Evolutionary conservation across 805 yeast species (phyloP).

Genomic region (Wickerhamiella spandovensis): DNA sequence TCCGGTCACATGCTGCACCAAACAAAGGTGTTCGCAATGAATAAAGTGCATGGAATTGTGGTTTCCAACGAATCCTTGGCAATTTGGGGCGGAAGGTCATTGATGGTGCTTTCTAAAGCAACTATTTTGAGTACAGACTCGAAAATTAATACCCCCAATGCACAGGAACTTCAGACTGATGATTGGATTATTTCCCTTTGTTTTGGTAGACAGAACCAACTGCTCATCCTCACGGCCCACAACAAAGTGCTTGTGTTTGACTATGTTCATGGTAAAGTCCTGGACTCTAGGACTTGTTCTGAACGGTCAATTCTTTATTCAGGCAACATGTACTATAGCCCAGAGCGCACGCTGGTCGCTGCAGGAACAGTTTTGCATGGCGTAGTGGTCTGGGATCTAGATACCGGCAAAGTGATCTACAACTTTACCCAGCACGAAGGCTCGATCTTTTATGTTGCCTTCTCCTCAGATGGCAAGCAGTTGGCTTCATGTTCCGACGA

Average conservation of each 20-base stretch:
- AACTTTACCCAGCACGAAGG: constrained; percentile 73
- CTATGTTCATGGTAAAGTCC: constrained; percentile 19
- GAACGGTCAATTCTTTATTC: constrained; percentile 81
- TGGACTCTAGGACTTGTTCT: constrained; percentile 32
- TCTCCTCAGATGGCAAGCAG: constrained; percentile 40
- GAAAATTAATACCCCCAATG: constrained; percentile 23
- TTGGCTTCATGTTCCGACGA: constrained; percentile 87
- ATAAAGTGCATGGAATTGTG: constrained; percentile 72
- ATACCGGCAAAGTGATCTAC: constrained; percentile 32
- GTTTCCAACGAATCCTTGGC: constrained; percentile 26
- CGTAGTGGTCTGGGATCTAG: constrained; percentile 54
- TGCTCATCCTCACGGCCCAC: constrained; percentile 65
- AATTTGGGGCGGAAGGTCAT: constrained; percentile 63
- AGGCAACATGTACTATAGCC: constrained; percentile 47
- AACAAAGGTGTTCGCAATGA: constrained; percentile 43
- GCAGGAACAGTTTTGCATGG: constrained; percentile 95
- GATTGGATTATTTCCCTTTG: constrained; percentile 72
- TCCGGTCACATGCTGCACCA: constrained; percentile 28
- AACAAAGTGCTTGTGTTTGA: constrained; percentile 42
- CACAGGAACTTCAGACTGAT: constrained; percentile 28
- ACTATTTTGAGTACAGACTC: constrained; percentile 23
- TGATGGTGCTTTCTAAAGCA: constrained; percentile 16
- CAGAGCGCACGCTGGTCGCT: constrained; percentile 40
- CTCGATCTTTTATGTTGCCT: constrained; percentile 68
- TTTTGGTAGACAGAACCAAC: constrained; percentile 30